These are phyloP conservation scores for Aspergillus sp. DNA, from an alignment of 2,329 filamentous ascomycete species.

Conservation along the genomic window DNA sequence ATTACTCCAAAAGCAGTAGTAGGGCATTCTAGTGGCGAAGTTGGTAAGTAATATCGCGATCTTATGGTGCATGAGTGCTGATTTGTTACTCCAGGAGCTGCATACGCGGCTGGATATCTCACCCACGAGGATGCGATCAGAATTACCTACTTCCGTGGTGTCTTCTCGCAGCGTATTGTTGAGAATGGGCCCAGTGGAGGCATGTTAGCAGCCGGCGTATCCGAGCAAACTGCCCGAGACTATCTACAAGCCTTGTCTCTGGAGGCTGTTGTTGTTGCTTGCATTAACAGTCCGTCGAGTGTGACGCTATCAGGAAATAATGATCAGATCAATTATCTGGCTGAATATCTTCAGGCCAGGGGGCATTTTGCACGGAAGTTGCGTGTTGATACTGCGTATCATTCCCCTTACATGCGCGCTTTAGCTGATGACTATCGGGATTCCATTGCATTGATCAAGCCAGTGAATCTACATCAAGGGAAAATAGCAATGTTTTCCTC, in stretches of 20 bases:
- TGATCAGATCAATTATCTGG: conserved; percentile 47
- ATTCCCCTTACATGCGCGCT: background rate
- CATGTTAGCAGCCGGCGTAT: background rate
- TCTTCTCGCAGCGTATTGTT: conserved; percentile 13
- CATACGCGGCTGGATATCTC: conserved; percentile 28
- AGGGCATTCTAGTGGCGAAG: conserved; percentile 35
- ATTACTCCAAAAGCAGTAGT: conserved; percentile 24
- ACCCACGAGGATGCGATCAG: conserved; percentile 23
- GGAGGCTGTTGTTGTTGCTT: background rate
- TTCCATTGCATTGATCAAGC: conserved; percentile 19
- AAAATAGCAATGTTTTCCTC: conserved; percentile 26
- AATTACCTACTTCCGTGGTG: conserved; percentile 28
- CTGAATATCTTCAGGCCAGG: conserved; percentile 45
- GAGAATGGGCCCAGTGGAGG: conserved; percentile 27
- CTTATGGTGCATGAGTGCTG: too few relatives aligned
- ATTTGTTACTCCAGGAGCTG: conserved; percentile 20
- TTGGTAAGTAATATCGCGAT: conserved; percentile 14
- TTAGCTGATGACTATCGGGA: background rate
- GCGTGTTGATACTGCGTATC: background rate
- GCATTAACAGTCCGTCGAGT: conserved; percentile 4
- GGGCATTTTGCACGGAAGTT: background rate
- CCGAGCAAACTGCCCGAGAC: background rate
- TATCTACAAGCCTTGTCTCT: background rate
- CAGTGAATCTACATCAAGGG: conserved; percentile 7
- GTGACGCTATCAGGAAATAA: conserved; percentile 54